Evolutionary conservation across 176 grass and related monocot genomes (phyloP).

Genomic region (Rhipidocladum racemiflorum): DNA sequence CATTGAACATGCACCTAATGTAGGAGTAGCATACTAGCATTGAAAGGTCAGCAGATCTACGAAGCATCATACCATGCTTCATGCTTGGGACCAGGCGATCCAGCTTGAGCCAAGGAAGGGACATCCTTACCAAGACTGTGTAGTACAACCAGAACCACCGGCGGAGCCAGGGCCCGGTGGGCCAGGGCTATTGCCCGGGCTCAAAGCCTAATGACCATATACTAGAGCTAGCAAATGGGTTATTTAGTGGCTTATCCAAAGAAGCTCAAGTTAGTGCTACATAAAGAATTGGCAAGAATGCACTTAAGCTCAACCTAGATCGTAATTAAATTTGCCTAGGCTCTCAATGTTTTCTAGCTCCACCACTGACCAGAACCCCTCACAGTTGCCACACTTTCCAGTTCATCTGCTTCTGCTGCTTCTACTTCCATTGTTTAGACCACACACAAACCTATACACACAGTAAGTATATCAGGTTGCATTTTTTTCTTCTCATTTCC

Average conservation of each 20-base stretch:
- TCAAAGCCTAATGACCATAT: no score
- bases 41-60: background rate
- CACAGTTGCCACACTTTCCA: background rate
- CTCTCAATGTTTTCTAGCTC: no score
- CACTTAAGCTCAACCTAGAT: no score
- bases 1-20: background rate
- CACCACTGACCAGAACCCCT: background rate
- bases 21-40: background rate
- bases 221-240: no score
- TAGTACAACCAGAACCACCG: background rate
- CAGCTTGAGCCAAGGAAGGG: background rate
- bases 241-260: no score
- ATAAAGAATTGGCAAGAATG: no score
- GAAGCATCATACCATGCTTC: background rate
- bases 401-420: background rate
- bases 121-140: background rate
- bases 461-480: background rate
- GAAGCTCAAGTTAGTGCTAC: no score
- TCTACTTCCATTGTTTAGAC: background rate
- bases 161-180: no score
- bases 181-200: no score
- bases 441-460: background rate
- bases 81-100: background rate
- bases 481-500: background rate
- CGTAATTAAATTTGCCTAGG: no score